Evolutionary conservation across 1,284 basidiomycete genomes (phyloP), one percentile per base, ranked within the genome.

Genomic region (Athelia sp.): DNA sequence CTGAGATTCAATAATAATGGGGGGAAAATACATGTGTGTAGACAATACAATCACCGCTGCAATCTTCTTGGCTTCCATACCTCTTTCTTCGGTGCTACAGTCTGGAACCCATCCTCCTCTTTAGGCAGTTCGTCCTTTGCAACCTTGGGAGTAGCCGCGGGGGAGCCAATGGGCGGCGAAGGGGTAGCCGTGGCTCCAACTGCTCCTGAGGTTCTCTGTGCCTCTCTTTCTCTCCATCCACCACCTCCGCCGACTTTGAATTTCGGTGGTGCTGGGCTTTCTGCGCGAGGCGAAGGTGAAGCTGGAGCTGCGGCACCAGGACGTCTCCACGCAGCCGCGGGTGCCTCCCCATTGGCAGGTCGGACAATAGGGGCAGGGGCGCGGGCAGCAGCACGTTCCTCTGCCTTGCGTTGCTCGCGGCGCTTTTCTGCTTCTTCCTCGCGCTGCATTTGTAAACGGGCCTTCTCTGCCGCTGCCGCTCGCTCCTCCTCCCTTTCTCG

Each of bases 351-450:
- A 21, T 63, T 60, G 42, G 56, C 61, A 43, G 52, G 51, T 15
- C 46, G 48, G 26, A 56, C 51, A 21, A 61, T 48, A 22, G 58
- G 49, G 18, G 59, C 54, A 48, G 55, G 68, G 64, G 58, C 58
- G 57, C 54, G 61, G 36, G 50, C 63, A 38, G 62, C 61, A 45
- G 62, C 67, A 48, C 63, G 56, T 52, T 66, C 66, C 9, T 58
- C 24, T 21, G 36, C 36, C 19, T n/a, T 40, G 36, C 36, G 36
- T n/a, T 40, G n/a, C 36, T 40, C 59, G 23, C 66, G 63, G 34
- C 81, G 79, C 14, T 76, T 76, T 58, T 82, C 77, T 0, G 90
- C 90, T 60, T 93, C 93, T 48, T 90, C 88, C 62, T 93, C 92
- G 52, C 87, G 80, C 61, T 86, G 79, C n/a, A 65, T 69, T 60